Conservation (phyloP, 345 rosid species). For the Lenwebbia sp. region DNA sequence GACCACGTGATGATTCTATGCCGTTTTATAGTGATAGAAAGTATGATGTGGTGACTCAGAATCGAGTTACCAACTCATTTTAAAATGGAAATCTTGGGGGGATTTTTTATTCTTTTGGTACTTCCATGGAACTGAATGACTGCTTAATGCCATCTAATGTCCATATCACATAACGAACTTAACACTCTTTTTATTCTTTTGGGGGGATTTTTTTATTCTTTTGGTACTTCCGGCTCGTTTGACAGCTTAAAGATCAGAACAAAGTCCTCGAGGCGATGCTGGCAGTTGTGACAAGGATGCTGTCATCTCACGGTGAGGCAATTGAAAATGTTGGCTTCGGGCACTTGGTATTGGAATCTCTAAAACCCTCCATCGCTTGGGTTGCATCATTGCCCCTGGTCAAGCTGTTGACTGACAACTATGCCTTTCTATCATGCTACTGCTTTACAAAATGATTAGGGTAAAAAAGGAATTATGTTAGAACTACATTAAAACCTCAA, state of each 20-base stretch:
- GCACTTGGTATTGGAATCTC: not conserved
- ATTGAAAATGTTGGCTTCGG: not conserved
- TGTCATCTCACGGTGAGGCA: not conserved
- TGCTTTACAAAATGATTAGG: not conserved
- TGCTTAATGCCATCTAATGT: not conserved
- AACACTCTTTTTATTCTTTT: not conserved
- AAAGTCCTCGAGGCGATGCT: conserved; percentile 27
- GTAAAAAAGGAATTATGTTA: not conserved
- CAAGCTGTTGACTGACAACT: not conserved
- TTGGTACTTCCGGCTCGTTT: conserved; percentile 1
- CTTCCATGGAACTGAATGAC: not conserved
- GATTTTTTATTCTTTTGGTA: not conserved
- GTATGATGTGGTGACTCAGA: not conserved
- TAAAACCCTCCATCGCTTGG: not conserved
- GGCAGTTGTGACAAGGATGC: not conserved
- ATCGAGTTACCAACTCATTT: not conserved
- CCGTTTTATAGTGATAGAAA: not conserved
- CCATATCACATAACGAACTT: not conserved
- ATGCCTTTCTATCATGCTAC: not conserved
- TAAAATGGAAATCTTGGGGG: not conserved
- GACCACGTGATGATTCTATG: not conserved
- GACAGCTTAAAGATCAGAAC: conserved; percentile 42
- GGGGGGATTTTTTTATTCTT: no score
- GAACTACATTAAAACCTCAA: not conserved
- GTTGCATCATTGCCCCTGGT: not conserved